A percentile compares a stretch with the other conserved stretches of the same genome.
phyloP scores from a whole-genome alignment of 768 basidiomycete genomes.

The Pleurotus sapidus region DNA sequence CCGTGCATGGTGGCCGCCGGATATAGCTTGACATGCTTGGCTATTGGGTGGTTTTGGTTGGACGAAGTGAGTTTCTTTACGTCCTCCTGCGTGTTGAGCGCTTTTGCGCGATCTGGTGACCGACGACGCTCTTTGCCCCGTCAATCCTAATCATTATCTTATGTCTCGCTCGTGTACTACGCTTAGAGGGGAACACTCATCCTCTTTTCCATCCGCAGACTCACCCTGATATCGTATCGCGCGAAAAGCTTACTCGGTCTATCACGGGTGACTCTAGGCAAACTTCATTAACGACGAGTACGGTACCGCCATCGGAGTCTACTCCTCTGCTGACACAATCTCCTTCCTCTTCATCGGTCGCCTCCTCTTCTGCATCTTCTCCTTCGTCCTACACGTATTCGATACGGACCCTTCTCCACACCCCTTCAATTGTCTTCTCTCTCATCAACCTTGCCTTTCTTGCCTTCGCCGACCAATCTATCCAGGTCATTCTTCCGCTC shows the following conservation, averaged over 20 bases:
- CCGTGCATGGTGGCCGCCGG: conserved; percentile 27
- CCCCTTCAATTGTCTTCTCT: conserved; percentile 10
- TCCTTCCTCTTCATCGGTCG: not conserved
- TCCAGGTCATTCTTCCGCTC: conserved; percentile 56
- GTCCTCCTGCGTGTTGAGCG: no score
- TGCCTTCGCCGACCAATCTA: conserved; percentile 34
- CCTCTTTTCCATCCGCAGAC: conserved; percentile 8
- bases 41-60: conserved; percentile 18
- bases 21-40: conserved; percentile 19
- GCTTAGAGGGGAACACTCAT: not conserved
- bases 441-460: conserved; percentile 1
- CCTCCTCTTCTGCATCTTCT: conserved; percentile 11
- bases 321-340: no score
- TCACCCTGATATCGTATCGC: conserved; percentile 2
- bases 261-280: not conserved
- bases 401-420: conserved; percentile 11
- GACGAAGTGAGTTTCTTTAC: conserved; percentile 23
- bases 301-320: no score
- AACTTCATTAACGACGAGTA: not conserved
- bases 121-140: no score
- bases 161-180: not conserved
- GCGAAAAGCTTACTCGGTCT: not conserved
- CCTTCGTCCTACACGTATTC: not conserved
- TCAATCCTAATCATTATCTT: no score
- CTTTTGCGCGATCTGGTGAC: no score